Evolutionary conservation across 2,329 filamentous ascomycete species (phyloP).

Genomic region (Phialophora macrospora): DNA sequence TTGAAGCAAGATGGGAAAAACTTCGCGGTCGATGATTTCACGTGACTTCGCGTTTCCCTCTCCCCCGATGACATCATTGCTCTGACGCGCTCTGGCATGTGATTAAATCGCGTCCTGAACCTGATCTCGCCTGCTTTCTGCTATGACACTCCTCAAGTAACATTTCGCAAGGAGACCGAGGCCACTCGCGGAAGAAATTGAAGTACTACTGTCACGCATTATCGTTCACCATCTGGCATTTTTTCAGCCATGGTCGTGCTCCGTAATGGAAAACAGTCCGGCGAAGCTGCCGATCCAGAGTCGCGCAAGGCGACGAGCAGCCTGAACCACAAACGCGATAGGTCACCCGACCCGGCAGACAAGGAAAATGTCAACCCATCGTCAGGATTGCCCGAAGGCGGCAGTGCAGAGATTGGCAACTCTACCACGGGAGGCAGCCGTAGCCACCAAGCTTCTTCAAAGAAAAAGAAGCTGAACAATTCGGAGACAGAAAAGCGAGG

Average conservation of each 20-base stretch:
- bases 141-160: background rate
- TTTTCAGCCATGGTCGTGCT: background rate
- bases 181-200: background rate
- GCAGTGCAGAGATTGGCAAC: background rate
- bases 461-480: background rate
- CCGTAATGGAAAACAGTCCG: background rate
- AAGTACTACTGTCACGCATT: background rate
- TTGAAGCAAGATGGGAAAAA: background rate
- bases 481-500: background rate
- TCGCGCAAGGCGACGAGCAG: background rate
- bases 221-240: background rate
- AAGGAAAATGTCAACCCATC: background rate
- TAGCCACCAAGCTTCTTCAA: background rate
- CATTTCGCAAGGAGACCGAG: background rate
- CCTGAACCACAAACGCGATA: background rate
- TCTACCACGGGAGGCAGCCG: background rate
- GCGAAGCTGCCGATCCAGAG: background rate
- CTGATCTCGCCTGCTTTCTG: background rate
- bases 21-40: background rate
- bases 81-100: background rate
- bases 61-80: slow-evolving; percentile 2
- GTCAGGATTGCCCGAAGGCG: background rate
- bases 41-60: slow-evolving; percentile 8
- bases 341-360: background rate
- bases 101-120: background rate